Base-by-base conservation (phyloP, 208 protist species). In the Trypanosomatidae sp. region DNA sequence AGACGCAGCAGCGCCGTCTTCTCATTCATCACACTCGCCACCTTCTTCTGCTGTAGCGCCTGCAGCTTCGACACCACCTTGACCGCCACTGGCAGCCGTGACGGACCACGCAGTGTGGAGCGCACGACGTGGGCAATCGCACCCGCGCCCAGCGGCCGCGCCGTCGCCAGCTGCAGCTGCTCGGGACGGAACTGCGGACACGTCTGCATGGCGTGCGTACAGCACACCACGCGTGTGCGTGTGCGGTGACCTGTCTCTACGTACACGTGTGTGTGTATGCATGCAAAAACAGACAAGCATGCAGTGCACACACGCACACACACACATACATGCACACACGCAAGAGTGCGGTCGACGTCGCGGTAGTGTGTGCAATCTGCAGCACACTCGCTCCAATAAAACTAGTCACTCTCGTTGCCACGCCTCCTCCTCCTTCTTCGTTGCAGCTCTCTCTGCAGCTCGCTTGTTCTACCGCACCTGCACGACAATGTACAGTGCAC, bases 21-120 rank as follows among this genome's bases (percentile, higher is more conserved):
- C 52, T 96, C 88, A 21, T 75, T 74, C 68, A 94, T 83, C 24
- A 65, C 65, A 27, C 66, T 54, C 43, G 83, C 49, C 13, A 89
- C 81, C 43, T 91, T 91, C 18, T 72, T 58, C 30, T 89, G 79
- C 33, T 95, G 82, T 39, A 96, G 53, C 28, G 92, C 53, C 50
- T 89, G 81, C 18, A 88, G 23, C 58, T 96, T 96, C 5, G 78
- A 89, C 5, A 92, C 41, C 19, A 92, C 62, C 54, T 96, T 96
- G 42, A 94, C 69, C 13, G 77, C 89, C 16, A 91, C 65, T 3
- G 66, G 58, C 3, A 83, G 30, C 10, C 15, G 47, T 7, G 47
- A 43, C 4, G 54, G 45, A 24, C 49, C 13, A 26, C 35, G 43
- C n/a, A 88, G 64, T 19, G 21, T 65, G 13, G 66, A 74, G 25